phyloP scores from a whole-genome alignment of 805 yeast genomes.

The Candida bentonensis region DNA sequence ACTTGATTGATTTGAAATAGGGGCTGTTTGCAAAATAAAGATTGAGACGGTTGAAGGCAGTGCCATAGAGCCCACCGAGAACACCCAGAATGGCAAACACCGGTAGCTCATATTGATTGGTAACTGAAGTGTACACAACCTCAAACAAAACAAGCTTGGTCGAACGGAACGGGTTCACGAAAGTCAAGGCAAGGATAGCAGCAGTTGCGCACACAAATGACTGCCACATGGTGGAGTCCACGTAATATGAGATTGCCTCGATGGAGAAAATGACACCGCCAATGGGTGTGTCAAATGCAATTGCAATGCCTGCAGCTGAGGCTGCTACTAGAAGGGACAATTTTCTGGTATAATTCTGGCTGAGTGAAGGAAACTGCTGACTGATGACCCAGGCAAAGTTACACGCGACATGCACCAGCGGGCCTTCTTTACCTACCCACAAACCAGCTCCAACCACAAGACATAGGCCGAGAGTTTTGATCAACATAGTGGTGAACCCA shows the following conservation, averaged over 20 bases:
- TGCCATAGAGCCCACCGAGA: conserved; percentile 56
- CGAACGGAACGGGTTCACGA: conserved; percentile 35
- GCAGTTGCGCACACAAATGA: conserved; percentile 69
- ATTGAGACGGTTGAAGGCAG: conserved; percentile 35
- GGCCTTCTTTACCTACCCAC: conserved; percentile 82
- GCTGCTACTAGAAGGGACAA: conserved; percentile 40
- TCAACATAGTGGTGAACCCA: conserved; percentile 34
- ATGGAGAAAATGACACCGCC: conserved; percentile 75
- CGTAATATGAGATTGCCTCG: conserved; percentile 53
- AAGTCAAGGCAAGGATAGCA: conserved; percentile 47
- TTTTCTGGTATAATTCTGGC: conserved; percentile 37
- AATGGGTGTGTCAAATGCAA: conserved; percentile 76
- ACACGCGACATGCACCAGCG: conserved; percentile 66
- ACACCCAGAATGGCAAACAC: conserved; percentile 64
- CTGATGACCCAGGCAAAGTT: conserved; percentile 35
- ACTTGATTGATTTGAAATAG: conserved; percentile 6
- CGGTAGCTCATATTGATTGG: conserved; percentile 56
- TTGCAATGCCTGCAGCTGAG: conserved; percentile 71
- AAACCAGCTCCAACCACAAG: conserved; percentile 62
- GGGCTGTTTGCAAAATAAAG: conserved; percentile 24
- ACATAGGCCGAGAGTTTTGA: conserved; percentile 44
- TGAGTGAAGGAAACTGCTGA: conserved; percentile 18
- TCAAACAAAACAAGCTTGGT: conserved; percentile 45
- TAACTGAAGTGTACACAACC: conserved; percentile 54
- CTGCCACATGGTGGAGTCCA: conserved; percentile 65